These are phyloP conservation scores for Eimeria sp. DNA, from an alignment of 169 alveolate genomes.

Conservation along the genomic window DNA sequence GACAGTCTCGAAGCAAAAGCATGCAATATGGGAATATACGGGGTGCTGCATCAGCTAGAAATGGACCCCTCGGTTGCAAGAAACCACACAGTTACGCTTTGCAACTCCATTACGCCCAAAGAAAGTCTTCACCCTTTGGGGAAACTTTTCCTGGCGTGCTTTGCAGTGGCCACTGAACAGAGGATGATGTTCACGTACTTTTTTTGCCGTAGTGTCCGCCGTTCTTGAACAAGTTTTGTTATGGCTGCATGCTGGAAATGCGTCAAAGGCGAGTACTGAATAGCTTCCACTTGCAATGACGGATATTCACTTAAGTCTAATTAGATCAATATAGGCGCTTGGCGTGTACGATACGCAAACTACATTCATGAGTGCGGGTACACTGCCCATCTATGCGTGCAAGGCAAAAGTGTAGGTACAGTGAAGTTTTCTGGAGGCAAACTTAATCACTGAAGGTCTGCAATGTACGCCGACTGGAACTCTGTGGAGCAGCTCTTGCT, in stretches of 20 bases:
- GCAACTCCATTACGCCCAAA: neutral
- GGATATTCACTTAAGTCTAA: neutral
- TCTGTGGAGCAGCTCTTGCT: slow-evolving; percentile 56
- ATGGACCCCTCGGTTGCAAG: neutral
- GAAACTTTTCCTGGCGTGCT: neutral
- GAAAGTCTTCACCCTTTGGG: neutral
- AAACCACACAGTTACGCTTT: neutral
- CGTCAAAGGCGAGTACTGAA: neutral
- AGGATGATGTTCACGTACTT: neutral
- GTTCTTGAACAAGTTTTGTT: neutral
- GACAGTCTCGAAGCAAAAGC: neutral
- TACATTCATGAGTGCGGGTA: neutral
- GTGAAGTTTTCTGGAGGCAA: neutral
- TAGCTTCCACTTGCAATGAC: neutral
- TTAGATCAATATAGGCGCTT: neutral
- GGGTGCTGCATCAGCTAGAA: neutral
- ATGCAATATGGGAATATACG: neutral
- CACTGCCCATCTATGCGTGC: neutral
- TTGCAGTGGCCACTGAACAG: neutral
- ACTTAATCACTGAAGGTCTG: neutral
- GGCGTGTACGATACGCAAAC: neutral
- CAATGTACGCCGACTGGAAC: slow-evolving; percentile 30
- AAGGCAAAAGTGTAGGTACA: neutral
- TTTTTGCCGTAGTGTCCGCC: neutral
- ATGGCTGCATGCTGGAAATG: neutral